Evolutionary conservation across 371 early-diverging fungal genomes (phyloP), one percentile per base, ranked within the genome.

Genomic region (Choanephora cucurbitarum): DNA sequence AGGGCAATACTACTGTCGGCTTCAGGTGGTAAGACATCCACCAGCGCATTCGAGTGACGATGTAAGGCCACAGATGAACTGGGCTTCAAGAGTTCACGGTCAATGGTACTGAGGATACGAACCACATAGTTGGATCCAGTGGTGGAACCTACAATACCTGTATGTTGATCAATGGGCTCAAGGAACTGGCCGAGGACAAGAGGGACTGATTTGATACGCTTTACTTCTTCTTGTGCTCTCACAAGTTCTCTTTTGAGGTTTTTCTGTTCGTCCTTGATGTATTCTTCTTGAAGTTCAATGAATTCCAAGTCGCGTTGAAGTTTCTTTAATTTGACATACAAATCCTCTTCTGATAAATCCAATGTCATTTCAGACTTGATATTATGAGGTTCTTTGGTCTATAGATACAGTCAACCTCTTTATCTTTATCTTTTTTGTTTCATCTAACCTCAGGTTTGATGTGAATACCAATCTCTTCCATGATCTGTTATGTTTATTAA

Each of bases 101-200:
- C 99, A 51, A 99, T 93, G 13, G 99, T 99, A 54, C 91, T 91
- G 46, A 99, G 84, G 51, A 99, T 97, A 62, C 97, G 92, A 24
- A 98, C 99, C 45, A 99, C 90, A 64, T 94, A 93, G 69, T 94
- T 98, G 24, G 92, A 89, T 17, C 99, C 98, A 0, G 99, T 92
- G 4, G 99, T 99, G 14, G 97, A 96, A 18, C 93, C 93, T 39
- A 99, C 92, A 70, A 99, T 99, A 57, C 98, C 99, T 2, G 97
- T 96, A 66, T 96, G 91, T 66, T 92, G 90, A 79, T 99, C 99
- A 65, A 99, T 95, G 32, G 98, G 93, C 74, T 99, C 99, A 45
- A 99, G 75, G 79, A 99, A 99, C 75, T 99, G 99, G 22, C 99
- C 99, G 73, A 99, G 94, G 22, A 99, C 95, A 42, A 99, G 83